Evolutionary conservation across 1,284 basidiomycete species (phyloP).

Genomic region (Agaricales sp.): DNA sequence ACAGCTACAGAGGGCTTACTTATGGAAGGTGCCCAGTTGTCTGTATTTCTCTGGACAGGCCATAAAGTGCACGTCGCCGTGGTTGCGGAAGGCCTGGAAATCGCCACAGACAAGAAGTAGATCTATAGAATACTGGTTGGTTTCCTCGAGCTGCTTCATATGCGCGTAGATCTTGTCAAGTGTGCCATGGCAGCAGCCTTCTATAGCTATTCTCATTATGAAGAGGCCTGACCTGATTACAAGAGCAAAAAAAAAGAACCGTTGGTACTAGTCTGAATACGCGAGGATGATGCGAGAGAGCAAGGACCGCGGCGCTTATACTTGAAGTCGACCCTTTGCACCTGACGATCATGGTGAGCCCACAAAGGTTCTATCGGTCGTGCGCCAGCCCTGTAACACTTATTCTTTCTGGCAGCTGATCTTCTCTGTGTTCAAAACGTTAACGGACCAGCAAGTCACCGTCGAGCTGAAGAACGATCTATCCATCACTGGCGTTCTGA

Average conservation of each 20-base stretch:
- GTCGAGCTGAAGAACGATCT: constrained; percentile 99
- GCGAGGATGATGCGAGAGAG: too few relatives aligned
- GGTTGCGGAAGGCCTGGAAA: constrained; percentile 89
- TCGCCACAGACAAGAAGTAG: constrained; percentile 90
- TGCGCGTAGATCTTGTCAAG: constrained; percentile 83
- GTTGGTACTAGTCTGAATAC: too few relatives aligned
- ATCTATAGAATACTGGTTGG: constrained; percentile 64
- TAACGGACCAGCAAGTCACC: constrained; percentile 94
- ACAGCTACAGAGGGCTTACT: constrained; percentile 36
- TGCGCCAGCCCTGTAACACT: neutral
- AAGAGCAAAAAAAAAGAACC: too few relatives aligned
- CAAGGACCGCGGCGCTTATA: too few relatives aligned
- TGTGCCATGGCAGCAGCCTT: constrained; percentile 94
- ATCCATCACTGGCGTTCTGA: constrained; percentile 91
- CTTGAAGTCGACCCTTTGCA: neutral
- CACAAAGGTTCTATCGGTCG: neutral
- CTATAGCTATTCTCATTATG: constrained; percentile 68
- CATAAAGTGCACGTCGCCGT: constrained; percentile 81
- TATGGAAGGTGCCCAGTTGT: constrained; percentile 75
- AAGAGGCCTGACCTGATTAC: too few relatives aligned
- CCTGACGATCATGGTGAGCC: neutral
- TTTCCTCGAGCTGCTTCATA: constrained; percentile 52
- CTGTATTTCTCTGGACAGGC: constrained; percentile 89
- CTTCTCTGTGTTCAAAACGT: constrained; percentile 98
- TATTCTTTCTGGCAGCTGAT: constrained; percentile 78